phyloP scores from a whole-genome alignment of 2,329 filamentous ascomycete species.

The Teratosphaeria pseudoeucalypti region DNA sequence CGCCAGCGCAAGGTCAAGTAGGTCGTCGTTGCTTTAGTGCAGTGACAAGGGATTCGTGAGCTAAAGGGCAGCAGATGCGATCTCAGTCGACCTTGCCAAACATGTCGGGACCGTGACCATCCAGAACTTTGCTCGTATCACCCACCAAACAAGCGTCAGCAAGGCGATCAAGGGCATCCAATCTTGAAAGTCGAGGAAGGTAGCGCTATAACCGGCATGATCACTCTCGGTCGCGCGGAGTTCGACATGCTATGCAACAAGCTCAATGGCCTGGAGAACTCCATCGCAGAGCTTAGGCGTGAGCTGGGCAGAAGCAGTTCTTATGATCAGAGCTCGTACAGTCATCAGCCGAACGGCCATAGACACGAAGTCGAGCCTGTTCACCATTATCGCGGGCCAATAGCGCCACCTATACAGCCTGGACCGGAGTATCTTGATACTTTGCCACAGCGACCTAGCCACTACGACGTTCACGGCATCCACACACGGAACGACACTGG shows the following conservation, averaged over 20 bases:
- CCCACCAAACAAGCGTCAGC: conserved; percentile 28
- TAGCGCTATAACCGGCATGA: conserved; percentile 9
- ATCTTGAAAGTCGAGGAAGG: conserved; percentile 11
- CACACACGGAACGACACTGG: conserved; percentile 51
- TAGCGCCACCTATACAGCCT: background rate
- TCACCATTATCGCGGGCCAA: background rate
- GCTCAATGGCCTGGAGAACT: conserved; percentile 38
- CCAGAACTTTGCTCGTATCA: conserved; percentile 39
- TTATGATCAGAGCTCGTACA: conserved; percentile 6
- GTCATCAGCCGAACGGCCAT: background rate
- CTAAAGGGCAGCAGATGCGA: conserved; percentile 30
- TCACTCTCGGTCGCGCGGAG: conserved; percentile 28
- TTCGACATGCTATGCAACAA: conserved; percentile 40
- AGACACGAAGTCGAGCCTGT: background rate
- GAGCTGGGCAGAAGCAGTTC: conserved; percentile 14
- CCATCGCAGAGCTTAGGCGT: conserved; percentile 32
- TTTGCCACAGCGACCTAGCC: conserved; percentile 14
- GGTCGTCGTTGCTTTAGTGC: background rate
- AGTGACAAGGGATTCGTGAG: background rate
- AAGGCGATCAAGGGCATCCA: conserved; percentile 12
- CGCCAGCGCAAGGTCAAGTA: conserved; percentile 31
- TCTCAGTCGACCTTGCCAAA: conserved; percentile 37
- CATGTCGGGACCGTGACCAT: conserved; percentile 40
- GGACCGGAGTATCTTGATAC: background rate
- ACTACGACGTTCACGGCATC: conserved; percentile 44